A percentile compares a stretch with the other conserved stretches of the same genome.
phyloP scores from a whole-genome alignment of 2,329 filamentous ascomycete genomes.

The Pyrenophora tritici-repentis region DNA sequence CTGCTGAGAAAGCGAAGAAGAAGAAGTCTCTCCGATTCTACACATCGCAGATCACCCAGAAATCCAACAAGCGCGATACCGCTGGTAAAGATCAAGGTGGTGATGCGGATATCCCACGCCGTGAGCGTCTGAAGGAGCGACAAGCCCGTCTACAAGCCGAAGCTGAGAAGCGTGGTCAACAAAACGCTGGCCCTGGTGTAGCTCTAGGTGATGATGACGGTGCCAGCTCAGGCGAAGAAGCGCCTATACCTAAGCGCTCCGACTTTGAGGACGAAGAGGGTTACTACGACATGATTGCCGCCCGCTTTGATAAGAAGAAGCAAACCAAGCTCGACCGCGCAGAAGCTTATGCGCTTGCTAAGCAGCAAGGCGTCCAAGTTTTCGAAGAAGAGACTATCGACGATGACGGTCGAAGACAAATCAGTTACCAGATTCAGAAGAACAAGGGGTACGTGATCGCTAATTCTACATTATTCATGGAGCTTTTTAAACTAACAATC shows the following conservation, averaged over 20 bases:
- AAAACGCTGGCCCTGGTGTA: slow-evolving; percentile 60
- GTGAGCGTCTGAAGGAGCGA: slow-evolving; percentile 84
- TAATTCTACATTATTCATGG: too few species aligned
- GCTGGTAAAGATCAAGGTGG: slow-evolving; percentile 76
- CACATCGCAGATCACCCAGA: slow-evolving; percentile 95
- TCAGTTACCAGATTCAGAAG: slow-evolving; percentile 93
- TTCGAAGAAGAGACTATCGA: slow-evolving; percentile 72
- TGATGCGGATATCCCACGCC: slow-evolving; percentile 82
- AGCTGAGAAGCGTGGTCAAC: slow-evolving; percentile 78
- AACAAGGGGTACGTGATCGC: slow-evolving; percentile 72
- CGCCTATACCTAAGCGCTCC: slow-evolving; percentile 38
- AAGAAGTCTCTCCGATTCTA: slow-evolving; percentile 97
- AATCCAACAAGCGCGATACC: slow-evolving; percentile 80
- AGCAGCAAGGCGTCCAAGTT: slow-evolving; percentile 63
- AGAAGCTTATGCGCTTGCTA: slow-evolving; percentile 60
- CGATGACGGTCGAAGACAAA: slow-evolving; percentile 85
- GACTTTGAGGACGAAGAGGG: slow-evolving; percentile 64
- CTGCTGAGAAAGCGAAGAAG: slow-evolving; percentile 83
- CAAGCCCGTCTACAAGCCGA: slow-evolving; percentile 86
- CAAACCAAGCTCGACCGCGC: slow-evolving; percentile 73
- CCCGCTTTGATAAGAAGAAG: slow-evolving; percentile 68
- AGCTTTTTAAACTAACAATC: background rate
- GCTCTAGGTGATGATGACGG: slow-evolving; percentile 67
- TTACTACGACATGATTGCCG: slow-evolving; percentile 89
- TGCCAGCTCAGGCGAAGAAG: slow-evolving; percentile 69